phyloP scores from a whole-genome alignment of 148 eudicot genomes.

The Rhododendron molle region DNA sequence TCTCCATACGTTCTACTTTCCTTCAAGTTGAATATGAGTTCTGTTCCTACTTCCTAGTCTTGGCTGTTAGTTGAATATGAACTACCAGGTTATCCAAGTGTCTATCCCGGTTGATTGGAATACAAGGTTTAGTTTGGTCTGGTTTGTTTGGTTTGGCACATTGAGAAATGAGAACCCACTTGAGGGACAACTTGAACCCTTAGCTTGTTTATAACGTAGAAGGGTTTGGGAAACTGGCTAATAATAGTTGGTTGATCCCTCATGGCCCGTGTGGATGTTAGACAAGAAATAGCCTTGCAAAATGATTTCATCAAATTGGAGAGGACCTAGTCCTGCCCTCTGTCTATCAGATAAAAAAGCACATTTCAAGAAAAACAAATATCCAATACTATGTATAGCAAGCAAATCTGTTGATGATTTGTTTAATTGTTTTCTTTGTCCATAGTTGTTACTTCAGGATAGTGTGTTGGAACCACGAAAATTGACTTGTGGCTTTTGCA shows the following conservation, averaged over 20 bases:
- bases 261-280: background rate
- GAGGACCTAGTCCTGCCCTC: background rate
- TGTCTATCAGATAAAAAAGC: background rate
- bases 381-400: background rate
- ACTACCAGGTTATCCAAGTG: background rate
- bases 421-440: background rate
- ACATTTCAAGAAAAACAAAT: slow-evolving; percentile 1
- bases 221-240: background rate
- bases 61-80: background rate
- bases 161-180: background rate
- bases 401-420: background rate
- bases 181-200: background rate
- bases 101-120: background rate
- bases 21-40: background rate
- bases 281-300: background rate
- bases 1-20: background rate
- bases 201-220: background rate
- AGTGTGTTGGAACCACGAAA: background rate
- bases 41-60: background rate
- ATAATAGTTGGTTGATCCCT: background rate
- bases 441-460: slow-evolving; percentile 1
- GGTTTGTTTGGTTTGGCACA: background rate
- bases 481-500: background rate
- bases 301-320: background rate
- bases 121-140: background rate